Conservation (phyloP, 768 basidiomycete species). For the Cyclocybe cylindracea region DNA sequence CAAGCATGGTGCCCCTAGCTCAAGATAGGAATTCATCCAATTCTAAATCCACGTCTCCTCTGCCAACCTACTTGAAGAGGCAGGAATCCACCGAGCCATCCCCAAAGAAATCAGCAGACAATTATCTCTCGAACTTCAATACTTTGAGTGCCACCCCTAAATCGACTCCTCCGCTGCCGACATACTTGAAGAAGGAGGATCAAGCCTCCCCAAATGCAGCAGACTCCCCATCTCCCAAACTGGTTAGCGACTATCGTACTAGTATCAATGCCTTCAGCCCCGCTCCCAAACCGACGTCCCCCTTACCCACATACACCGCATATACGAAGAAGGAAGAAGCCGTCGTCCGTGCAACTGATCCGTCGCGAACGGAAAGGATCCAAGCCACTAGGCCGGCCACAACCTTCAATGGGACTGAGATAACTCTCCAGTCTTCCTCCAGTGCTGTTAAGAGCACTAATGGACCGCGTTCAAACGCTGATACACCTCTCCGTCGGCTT, state of each 20-base stretch:
- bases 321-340: conserved; percentile 8
- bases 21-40: no score
- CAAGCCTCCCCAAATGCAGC: background rate
- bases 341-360: background rate
- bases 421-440: background rate
- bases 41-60: no score
- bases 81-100: no score
- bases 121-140: no score
- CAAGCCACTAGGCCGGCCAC: background rate
- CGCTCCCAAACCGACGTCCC: conserved; percentile 1
- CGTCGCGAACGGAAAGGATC: no score
- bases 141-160: background rate
- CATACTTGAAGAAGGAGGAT: background rate
- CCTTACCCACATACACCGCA: background rate
- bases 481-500: conserved; percentile 18
- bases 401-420: background rate
- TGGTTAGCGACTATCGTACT: background rate
- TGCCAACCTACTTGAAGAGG: no score
- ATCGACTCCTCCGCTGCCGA: background rate
- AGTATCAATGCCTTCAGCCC: conserved; percentile 1
- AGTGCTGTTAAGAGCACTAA: background rate
- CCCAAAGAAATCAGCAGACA: no score
- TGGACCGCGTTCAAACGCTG: background rate
- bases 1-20: background rate
- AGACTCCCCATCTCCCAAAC: background rate